Evolutionary conservation across 2,329 filamentous ascomycete species (phyloP), one percentile per base, ranked within the genome.

Genomic region (Pseudovirgaria hyperparasitica): DNA sequence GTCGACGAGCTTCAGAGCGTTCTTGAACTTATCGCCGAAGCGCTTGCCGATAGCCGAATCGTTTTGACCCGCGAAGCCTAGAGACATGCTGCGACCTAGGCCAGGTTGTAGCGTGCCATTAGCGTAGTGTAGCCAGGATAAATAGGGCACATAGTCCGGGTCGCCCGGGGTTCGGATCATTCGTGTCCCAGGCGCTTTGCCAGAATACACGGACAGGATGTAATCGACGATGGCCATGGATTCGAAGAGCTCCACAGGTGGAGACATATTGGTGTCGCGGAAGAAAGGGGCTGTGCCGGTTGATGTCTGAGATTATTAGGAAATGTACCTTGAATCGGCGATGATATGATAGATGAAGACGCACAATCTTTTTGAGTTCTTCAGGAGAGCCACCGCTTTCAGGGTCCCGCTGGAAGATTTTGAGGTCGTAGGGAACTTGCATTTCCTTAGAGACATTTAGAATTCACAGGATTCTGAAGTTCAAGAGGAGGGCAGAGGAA

Each of bases 401-500:
- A 38, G 70, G 59, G 5, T 39, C 37, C 12, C 60, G 56, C 17
- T 47, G 29, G 48, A 65, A 54, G 13, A 45, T 41, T 29, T 53
- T 50, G 6, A 65, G 44, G 4, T 52, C 36, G 40, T 74, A 74
- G 4, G 48, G 34, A 24, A 76, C 46, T 17, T 49, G 47, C 5
- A 75, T 61, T 43, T 75, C 71, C 45, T 76, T 70, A 47, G 65
- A 68, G 27, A n/a, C n/a, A n/a, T n/a, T n/a, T n/a, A n/a, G n/a
- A n/a, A n/a, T n/a, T n/a, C n/a, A n/a, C n/a, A n/a, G n/a, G n/a
- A n/a, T n/a, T n/a, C n/a, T n/a, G n/a, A n/a, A n/a, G n/a, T n/a
- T n/a, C n/a, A n/a, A n/a, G n/a, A n/a, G n/a, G n/a, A n/a, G n/a
- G n/a, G n/a, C n/a, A n/a, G n/a, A n/a, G n/a, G n/a, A n/a, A n/a